These are phyloP conservation scores for Leishmania gerbilli DNA, from an alignment of 208 protist species.

Conservation along the genomic window DNA sequence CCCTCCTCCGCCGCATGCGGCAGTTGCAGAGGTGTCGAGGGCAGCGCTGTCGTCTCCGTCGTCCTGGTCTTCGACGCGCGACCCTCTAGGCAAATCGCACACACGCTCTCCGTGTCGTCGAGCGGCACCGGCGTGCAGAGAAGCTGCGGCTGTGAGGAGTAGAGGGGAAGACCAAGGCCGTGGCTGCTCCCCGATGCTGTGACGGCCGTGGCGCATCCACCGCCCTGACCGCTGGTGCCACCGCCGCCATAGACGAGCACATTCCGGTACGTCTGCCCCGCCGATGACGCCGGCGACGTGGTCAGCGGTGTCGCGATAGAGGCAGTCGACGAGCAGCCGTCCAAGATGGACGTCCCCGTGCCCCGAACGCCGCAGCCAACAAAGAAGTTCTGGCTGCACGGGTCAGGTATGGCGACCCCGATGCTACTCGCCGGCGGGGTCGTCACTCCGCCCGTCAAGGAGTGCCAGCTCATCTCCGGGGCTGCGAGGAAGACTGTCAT, in stretches of 20 bases:
- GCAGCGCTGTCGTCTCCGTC: neutral
- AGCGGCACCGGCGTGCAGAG: slow-evolving; percentile 27
- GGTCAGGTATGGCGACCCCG: neutral
- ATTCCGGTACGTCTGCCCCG: slow-evolving; percentile 1
- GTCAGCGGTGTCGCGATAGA: slow-evolving; percentile 2
- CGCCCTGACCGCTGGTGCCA: neutral
- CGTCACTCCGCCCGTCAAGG: neutral
- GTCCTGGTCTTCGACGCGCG: neutral
- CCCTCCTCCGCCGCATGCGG: neutral
- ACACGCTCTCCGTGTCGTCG: slow-evolving; percentile 34
- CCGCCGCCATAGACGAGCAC: neutral
- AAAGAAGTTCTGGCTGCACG: neutral
- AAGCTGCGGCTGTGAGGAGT: slow-evolving; percentile 19
- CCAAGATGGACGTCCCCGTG: neutral
- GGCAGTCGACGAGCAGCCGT: neutral
- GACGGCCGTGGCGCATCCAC: neutral
- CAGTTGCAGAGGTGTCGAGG: neutral
- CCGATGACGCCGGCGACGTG: slow-evolving; percentile 1
- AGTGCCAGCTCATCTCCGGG: slow-evolving; percentile 28
- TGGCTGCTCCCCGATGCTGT: neutral
- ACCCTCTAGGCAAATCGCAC: slow-evolving; percentile 31
- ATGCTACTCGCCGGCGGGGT: neutral
- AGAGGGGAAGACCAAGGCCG: slow-evolving; percentile 5
- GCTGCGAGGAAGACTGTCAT: slow-evolving; percentile 26
- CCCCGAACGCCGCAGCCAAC: neutral